Conservation (phyloP, 108 stramenopile genomes). For the Licmophora abbreviata region DNA sequence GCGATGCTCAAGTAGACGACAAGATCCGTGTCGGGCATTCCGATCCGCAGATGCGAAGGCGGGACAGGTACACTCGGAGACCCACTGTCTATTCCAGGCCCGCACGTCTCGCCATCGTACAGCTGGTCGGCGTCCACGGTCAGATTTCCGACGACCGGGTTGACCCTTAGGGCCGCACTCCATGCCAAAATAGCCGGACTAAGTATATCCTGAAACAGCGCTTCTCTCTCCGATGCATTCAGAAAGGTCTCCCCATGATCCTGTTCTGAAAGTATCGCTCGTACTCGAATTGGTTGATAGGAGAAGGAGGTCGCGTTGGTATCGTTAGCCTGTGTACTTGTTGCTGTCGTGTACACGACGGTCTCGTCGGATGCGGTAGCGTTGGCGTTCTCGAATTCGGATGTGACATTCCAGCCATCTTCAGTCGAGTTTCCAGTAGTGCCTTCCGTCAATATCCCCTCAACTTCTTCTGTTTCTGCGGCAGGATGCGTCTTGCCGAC, state of each 20-base stretch:
- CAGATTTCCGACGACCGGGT: conserved; percentile 60
- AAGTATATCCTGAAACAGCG: conserved; percentile 62
- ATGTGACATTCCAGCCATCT: too few relatives aligned
- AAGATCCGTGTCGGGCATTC: conserved; percentile 60
- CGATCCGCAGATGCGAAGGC: conserved; percentile 34
- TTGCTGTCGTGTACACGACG: conserved; percentile 4
- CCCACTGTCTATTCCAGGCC: conserved; percentile 67
- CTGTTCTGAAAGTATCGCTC: conserved; percentile 51
- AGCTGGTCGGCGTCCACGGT: conserved; percentile 62
- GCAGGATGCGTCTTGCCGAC: too few relatives aligned
- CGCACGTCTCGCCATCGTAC: conserved; percentile 58
- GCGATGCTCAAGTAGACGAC: conserved; percentile 69
- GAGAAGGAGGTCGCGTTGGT: conserved; percentile 4
- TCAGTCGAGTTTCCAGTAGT: too few relatives aligned
- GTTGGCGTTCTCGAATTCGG: conserved; percentile 4
- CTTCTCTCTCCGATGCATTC: conserved; percentile 26
- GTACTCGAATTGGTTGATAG: conserved; percentile 68
- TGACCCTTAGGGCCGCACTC: conserved; percentile 66
- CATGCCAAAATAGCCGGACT: conserved; percentile 69
- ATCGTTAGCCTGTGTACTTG: neutral
- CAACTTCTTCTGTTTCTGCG: too few relatives aligned
- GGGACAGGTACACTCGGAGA: conserved; percentile 60
- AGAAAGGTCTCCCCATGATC: conserved; percentile 37
- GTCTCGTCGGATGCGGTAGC: too few relatives aligned
- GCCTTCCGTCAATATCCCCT: too few relatives aligned